Percentiles rank a stretch among this genome's conserved stretches.
Conservation (phyloP, 768 basidiomycete species). For the Boletus rubescentipes region DNA sequence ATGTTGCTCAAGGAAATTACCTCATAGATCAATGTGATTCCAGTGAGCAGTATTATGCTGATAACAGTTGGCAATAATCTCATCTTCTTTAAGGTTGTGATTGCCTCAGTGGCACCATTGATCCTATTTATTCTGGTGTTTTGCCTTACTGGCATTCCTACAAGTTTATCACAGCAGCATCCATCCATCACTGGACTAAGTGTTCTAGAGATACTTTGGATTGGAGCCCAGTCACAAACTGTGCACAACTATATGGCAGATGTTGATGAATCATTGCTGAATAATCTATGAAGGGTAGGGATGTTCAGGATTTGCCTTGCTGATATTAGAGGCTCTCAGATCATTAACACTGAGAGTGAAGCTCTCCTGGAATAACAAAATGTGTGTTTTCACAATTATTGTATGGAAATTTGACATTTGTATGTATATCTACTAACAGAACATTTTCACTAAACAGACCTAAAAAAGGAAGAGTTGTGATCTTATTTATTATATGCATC, state of each 20-base stretch:
- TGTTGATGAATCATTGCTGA: neutral
- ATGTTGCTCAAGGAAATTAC: neutral
- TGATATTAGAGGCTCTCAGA: neutral
- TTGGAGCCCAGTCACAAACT: slow-evolving; percentile 3
- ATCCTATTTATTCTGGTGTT: neutral
- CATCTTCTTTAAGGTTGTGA: neutral
- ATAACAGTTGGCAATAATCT: neutral
- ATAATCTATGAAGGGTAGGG: slow-evolving; percentile 6
- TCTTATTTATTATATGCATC: no score
- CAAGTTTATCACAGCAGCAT: neutral
- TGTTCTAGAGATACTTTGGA: slow-evolving; percentile 15
- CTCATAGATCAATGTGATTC: slow-evolving; percentile 14
- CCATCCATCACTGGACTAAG: slow-evolving; percentile 7
- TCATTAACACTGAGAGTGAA: neutral
- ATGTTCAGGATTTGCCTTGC: slow-evolving; percentile 9
- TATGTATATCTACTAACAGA: no score
- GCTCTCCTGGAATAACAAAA: neutral
- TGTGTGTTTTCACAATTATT: neutral
- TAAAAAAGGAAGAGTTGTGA: no score
- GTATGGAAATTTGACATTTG: no score
- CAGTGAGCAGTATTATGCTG: no score
- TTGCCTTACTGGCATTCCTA: neutral
- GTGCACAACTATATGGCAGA: neutral
- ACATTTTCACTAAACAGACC: no score
- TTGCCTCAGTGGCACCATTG: slow-evolving; percentile 8